Percentiles rank a stretch among this genome's conserved stretches.
phyloP scores from a whole-genome alignment of 2,329 filamentous ascomycete genomes.

The Xenosphaeropsis pyriputrescens region DNA sequence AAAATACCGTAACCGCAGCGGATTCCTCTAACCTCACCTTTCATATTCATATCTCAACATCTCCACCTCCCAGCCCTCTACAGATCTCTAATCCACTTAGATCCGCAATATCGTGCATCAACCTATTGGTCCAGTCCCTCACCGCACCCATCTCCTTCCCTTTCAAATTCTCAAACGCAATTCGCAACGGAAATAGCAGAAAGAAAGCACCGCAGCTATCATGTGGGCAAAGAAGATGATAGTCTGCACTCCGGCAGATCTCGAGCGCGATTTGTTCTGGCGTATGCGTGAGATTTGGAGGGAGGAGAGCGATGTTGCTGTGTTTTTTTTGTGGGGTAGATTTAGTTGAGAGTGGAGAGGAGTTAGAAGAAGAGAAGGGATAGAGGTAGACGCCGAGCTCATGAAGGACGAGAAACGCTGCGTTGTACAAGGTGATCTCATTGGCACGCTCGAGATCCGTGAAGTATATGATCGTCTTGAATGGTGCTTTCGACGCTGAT shows the following conservation, averaged over 20 bases:
- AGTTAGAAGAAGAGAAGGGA: neutral
- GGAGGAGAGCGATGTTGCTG: neutral
- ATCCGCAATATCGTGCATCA: neutral
- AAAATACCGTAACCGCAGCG: too few species aligned
- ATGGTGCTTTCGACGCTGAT: neutral
- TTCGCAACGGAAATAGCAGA: neutral
- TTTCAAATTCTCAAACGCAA: neutral
- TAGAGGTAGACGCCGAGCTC: neutral
- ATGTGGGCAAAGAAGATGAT: neutral
- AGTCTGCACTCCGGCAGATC: neutral
- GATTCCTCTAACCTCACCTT: too few species aligned
- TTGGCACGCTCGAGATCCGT: neutral
- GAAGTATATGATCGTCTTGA: conserved; percentile 1
- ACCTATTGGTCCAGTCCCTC: neutral
- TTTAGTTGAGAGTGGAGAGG: too few species aligned
- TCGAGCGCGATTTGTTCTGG: neutral
- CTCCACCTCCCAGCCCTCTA: neutral
- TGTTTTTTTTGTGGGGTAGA: neutral
- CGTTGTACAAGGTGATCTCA: conserved; percentile 2
- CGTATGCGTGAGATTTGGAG: too few species aligned
- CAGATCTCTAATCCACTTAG: neutral
- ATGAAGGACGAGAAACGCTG: neutral
- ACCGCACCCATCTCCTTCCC: neutral
- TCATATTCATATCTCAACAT: too few species aligned
- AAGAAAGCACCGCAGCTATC: neutral